Base-by-base conservation (phyloP, 2,329 filamentous ascomycete genomes). In the Arthrobotrys musiformis region DNA sequence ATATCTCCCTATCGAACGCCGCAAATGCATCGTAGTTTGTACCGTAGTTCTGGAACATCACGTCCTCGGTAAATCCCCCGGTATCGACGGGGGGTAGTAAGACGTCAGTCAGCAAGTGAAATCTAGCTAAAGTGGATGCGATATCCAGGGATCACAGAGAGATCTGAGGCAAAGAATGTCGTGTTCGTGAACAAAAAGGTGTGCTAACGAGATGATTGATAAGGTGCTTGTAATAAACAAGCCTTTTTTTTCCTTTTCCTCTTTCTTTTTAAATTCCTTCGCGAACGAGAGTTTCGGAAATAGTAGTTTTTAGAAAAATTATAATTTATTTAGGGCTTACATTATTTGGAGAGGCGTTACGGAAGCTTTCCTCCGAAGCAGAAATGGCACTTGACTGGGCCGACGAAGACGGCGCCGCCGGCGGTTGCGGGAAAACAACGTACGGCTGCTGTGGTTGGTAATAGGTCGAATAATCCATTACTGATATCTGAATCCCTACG, bases 381-480 rank as follows among this genome's bases (percentile, higher is more conserved):
- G 63, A 52, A 48, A 68, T 63, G 4, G 52, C 70, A 17, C 42
- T 68, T 37, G 54, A 19, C 40, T 68, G 70, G 52, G 19, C 61
- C 42, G 70, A 61, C 35, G 70, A 42, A 37, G 63, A 56, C 46
- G 22, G 62, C 8, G 70, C 30, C 13, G 70, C 35, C 44, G 63
- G 62, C 22, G 63, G 70, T 44, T 62, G 70, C 63, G 62, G 72
- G 72, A 70, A 76, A 26, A 64, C 72, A 37, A 70, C 72, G 40
- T 76, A 76, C 13, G 64, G 48, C 37, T 76, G 72, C 26, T 37
- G 54, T 58, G 63, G 64, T 76, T 76, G 72, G 72, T 76, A 76
- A 76, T 76, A 76, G 30, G 72, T 70, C 64, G 72, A 76, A 69
- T 76, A 76, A 76, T 76, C 72, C 72, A 76, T 76, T 54, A 76